These are phyloP conservation scores for Ganoderma boninense DNA, from an alignment of 1,284 basidiomycete genomes.

Conservation along the genomic window DNA sequence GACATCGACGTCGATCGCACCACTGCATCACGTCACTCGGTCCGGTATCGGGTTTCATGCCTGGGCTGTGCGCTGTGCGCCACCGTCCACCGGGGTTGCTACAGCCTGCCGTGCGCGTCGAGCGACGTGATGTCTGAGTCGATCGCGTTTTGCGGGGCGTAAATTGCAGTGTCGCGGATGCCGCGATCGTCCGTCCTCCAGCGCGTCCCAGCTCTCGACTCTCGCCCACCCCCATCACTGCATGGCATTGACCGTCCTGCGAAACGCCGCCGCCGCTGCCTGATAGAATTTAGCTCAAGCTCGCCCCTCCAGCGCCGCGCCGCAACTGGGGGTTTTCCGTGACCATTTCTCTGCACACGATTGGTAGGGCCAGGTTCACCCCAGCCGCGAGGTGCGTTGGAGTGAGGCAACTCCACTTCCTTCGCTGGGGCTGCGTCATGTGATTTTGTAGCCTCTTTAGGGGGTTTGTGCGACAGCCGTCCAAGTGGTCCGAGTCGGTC, in stretches of 20 bases:
- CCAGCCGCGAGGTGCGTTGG: too few relatives aligned
- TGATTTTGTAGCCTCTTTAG: neutral
- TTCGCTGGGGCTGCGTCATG: neutral
- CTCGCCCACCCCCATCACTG: too few relatives aligned
- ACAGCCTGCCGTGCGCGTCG: neutral
- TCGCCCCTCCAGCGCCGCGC: neutral
- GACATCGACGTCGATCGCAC: neutral
- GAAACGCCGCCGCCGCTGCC: too few relatives aligned
- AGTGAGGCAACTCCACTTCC: neutral
- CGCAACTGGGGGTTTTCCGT: too few relatives aligned
- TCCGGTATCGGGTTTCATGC: too few relatives aligned
- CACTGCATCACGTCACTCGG: too few relatives aligned
- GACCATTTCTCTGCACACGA: neutral
- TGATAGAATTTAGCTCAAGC: neutral
- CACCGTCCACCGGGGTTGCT: neutral
- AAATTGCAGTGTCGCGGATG: neutral
- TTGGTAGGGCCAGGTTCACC: neutral
- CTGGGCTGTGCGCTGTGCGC: too few relatives aligned
- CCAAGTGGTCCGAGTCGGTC: neutral
- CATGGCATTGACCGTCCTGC: too few relatives aligned
- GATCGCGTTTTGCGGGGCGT: conserved; percentile 1
- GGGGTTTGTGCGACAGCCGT: neutral
- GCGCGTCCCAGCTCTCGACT: too few relatives aligned
- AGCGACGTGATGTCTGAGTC: neutral
- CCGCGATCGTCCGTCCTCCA: too few relatives aligned